phyloP scores from a whole-genome alignment of 2,329 filamentous ascomycete genomes.

The Penicillium sp. region DNA sequence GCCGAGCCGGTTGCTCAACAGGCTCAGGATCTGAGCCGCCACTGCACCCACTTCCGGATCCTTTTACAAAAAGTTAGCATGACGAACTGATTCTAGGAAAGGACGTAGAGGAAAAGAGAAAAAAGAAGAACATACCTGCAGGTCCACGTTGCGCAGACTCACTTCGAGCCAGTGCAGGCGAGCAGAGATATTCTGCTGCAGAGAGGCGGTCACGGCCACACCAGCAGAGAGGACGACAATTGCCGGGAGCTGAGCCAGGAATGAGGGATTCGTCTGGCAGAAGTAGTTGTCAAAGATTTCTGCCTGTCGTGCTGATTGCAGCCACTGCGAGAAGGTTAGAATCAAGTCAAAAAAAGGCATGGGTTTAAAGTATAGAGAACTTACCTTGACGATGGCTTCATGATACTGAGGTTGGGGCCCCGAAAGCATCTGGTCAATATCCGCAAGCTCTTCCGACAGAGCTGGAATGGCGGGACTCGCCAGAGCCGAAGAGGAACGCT shows the following conservation, averaged over 20 bases:
- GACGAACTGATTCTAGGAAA: neutral
- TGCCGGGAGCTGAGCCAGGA: constrained; percentile 56
- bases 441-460: neutral
- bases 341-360: neutral
- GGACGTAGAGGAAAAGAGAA: neutral
- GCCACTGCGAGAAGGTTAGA: constrained; percentile 50
- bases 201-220: constrained; percentile 60
- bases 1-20: neutral
- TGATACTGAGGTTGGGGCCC: constrained; percentile 32
- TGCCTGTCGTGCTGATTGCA: constrained; percentile 60
- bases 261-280: constrained; percentile 57
- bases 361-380: constrained; percentile 8
- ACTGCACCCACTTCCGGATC: neutral
- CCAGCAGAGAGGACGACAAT: constrained; percentile 62
- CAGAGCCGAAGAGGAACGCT: neutral
- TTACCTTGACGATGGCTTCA: constrained; percentile 48
- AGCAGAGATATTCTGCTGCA: constrained; percentile 54
- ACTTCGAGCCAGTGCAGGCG: constrained; percentile 61
- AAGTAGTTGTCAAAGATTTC: constrained; percentile 65
- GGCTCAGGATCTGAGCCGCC: neutral
- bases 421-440: neutral
- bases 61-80: neutral
- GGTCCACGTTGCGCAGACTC: constrained; percentile 56
- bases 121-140: constrained; percentile 45
- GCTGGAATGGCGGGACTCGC: neutral